These are phyloP conservation scores for Mycena filopes DNA, from an alignment of 768 basidiomycete genomes.

Conservation along the genomic window DNA sequence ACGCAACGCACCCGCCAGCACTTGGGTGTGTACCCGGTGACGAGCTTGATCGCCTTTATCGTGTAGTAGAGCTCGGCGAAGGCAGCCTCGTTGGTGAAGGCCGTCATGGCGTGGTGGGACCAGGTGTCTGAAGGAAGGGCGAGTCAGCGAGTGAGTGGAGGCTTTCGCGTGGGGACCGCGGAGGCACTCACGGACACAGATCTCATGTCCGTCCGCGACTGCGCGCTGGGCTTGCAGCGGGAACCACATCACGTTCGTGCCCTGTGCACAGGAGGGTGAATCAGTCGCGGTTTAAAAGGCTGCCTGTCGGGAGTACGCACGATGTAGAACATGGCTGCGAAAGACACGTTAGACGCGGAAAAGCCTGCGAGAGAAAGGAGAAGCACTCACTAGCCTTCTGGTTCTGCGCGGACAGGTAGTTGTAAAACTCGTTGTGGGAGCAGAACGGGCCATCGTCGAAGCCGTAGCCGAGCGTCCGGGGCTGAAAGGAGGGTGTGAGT, in stretches of 20 bases:
- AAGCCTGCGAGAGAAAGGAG: neutral
- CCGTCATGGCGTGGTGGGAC: conserved; percentile 69
- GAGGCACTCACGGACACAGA: conserved; percentile 65
- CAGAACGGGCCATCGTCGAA: conserved; percentile 78
- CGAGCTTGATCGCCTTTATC: conserved; percentile 66
- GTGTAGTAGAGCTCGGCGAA: conserved; percentile 86
- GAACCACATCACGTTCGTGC: conserved; percentile 66
- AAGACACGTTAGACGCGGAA: neutral
- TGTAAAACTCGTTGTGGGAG: conserved; percentile 71
- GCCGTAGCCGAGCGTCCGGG: conserved; percentile 65
- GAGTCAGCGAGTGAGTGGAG: neutral
- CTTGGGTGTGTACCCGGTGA: conserved; percentile 64
- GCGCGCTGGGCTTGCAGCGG: conserved; percentile 66
- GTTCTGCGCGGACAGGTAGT: conserved; percentile 59
- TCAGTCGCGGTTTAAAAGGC: too few relatives aligned
- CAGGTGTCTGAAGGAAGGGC: conserved; percentile 60
- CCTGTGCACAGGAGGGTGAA: too few relatives aligned
- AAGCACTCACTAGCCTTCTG: conserved; percentile 69
- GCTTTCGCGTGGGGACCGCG: neutral
- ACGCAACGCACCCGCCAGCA: conserved; percentile 63
- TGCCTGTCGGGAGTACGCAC: too few relatives aligned
- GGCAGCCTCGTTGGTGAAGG: conserved; percentile 68
- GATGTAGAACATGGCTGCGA: conserved; percentile 68
- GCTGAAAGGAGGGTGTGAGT: conserved; percentile 44
- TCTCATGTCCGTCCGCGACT: conserved; percentile 64